Conservation (phyloP, 1,284 basidiomycete genomes). For the Tausonia pullulans region DNA sequence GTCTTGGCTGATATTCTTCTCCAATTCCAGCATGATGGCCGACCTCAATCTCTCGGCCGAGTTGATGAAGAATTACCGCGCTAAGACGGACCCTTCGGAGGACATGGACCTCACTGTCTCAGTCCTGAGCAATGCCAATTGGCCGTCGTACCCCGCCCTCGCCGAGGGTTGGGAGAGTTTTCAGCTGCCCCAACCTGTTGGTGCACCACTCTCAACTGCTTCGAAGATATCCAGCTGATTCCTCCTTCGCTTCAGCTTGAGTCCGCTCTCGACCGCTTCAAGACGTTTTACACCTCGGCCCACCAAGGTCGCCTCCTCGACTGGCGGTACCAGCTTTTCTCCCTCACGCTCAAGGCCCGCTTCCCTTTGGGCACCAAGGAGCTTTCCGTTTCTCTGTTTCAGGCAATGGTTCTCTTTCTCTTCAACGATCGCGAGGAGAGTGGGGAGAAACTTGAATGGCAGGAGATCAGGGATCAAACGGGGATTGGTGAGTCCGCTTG, state of each 20-base stretch:
- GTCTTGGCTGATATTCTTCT: not conserved
- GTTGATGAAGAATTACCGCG: constrained; percentile 39
- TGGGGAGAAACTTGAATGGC: constrained; percentile 43
- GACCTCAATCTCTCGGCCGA: constrained; percentile 34
- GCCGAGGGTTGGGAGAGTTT: constrained; percentile 21
- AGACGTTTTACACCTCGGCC: constrained; percentile 48
- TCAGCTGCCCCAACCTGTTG: constrained; percentile 13
- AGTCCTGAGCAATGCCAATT: constrained; percentile 45
- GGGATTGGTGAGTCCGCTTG: constrained; percentile 53
- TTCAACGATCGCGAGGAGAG: constrained; percentile 59
- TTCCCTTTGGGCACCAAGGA: constrained; percentile 71
- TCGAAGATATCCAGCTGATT: not conserved
- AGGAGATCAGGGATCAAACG: constrained; percentile 57
- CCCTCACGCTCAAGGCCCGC: constrained; percentile 55
- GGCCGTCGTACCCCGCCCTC: constrained; percentile 38
- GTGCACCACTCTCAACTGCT: not conserved
- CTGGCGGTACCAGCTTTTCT: constrained; percentile 75
- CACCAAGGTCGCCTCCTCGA: constrained; percentile 46
- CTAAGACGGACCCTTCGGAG: constrained; percentile 29
- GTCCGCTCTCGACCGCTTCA: constrained; percentile 50
- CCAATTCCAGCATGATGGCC: constrained; percentile 33
- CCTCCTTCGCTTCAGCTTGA: constrained; percentile 49
- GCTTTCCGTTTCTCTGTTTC: constrained; percentile 80
- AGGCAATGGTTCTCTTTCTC: constrained; percentile 75
- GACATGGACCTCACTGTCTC: constrained; percentile 41